Evolutionary conservation across 1,139 yeast species (phyloP).

Genomic region (Meyerozyma carpophila): DNA sequence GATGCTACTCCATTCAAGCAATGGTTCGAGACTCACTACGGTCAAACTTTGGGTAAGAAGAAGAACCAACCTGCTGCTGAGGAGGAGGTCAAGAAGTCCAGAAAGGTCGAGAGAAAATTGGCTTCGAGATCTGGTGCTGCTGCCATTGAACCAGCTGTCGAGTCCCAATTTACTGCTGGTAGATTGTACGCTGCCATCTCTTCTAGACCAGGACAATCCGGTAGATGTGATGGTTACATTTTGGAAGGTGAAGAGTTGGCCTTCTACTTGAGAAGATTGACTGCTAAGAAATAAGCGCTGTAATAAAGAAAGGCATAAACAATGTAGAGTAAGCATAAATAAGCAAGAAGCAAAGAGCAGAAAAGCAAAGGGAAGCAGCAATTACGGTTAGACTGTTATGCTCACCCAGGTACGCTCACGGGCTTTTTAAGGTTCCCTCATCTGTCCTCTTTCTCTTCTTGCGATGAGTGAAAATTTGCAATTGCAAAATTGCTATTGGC

Average conservation of each 20-base stretch:
- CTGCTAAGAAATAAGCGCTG: slow-evolving; percentile 87
- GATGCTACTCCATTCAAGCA: slow-evolving; percentile 99
- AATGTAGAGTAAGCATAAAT: background rate
- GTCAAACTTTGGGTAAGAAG: slow-evolving; percentile 89
- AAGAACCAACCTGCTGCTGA: slow-evolving; percentile 38
- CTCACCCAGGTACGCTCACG: too few species aligned
- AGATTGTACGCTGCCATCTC: slow-evolving; percentile 98
- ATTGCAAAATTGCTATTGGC: too few species aligned
- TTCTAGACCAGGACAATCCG: slow-evolving; percentile 99
- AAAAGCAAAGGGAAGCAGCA: too few species aligned
- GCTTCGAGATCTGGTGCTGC: slow-evolving; percentile 86
- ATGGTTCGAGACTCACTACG: slow-evolving; percentile 99
- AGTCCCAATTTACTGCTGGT: slow-evolving; percentile 97
- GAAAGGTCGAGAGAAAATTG: slow-evolving; percentile 83
- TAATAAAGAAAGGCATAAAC: slow-evolving; percentile 4
- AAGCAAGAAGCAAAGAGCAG: too few species aligned
- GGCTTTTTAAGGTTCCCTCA: too few species aligned
- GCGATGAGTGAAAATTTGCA: too few species aligned
- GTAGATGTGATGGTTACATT: slow-evolving; percentile 99
- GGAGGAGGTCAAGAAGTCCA: slow-evolving; percentile 63
- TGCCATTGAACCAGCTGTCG: slow-evolving; percentile 85
- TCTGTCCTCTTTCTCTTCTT: too few species aligned
- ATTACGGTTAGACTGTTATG: too few species aligned
- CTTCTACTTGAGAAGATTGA: slow-evolving; percentile 99
- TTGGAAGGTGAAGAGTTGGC: slow-evolving; percentile 99